Conservation (phyloP, 176 grass and related monocot species). For the Rhipidocladum racemiflorum region DNA sequence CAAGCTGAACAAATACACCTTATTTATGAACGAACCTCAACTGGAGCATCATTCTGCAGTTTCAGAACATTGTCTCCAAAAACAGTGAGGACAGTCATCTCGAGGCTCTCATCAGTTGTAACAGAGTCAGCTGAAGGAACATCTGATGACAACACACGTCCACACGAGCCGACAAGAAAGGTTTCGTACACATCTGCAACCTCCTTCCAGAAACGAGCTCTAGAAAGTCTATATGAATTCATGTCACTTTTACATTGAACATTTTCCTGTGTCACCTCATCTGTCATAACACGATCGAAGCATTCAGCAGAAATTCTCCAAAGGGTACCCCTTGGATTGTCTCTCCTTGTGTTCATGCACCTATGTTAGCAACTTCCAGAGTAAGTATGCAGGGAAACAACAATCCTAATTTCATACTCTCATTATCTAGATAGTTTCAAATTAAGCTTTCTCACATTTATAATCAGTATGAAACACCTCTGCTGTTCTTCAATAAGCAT, state of each 20-base stretch:
- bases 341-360: conserved; percentile 99
- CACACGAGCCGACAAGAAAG: conserved; percentile 98
- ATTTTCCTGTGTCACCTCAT: conserved; percentile 61
- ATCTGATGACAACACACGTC: conserved; percentile 79
- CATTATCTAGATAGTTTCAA: conserved; percentile 19
- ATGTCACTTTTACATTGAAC: conserved; percentile 43
- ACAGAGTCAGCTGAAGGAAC: conserved; percentile 56
- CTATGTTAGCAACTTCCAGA: conserved; percentile 44
- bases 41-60: conserved; percentile 73
- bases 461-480: conserved; percentile 20
- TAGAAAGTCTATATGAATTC: conserved; percentile 63
- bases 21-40: conserved; percentile 54
- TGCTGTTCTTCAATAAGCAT: conserved; percentile 13
- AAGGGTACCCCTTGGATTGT: conserved; percentile 88
- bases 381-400: conserved; percentile 30
- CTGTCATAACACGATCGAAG: conserved; percentile 69
- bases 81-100: conserved; percentile 85
- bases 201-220: conserved; percentile 92
- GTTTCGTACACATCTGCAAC: conserved; percentile 95
- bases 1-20: conserved; percentile 24
- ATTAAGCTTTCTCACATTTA: conserved; percentile 22
- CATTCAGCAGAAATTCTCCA: conserved; percentile 93
- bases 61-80: conserved; percentile 78
- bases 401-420: neutral
- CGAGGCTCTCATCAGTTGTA: conserved; percentile 83